Percentiles rank a stretch among this genome's conserved stretches.
phyloP scores from a whole-genome alignment of 1,139 yeast species.

The Debaryomycetaceae sp. region DNA sequence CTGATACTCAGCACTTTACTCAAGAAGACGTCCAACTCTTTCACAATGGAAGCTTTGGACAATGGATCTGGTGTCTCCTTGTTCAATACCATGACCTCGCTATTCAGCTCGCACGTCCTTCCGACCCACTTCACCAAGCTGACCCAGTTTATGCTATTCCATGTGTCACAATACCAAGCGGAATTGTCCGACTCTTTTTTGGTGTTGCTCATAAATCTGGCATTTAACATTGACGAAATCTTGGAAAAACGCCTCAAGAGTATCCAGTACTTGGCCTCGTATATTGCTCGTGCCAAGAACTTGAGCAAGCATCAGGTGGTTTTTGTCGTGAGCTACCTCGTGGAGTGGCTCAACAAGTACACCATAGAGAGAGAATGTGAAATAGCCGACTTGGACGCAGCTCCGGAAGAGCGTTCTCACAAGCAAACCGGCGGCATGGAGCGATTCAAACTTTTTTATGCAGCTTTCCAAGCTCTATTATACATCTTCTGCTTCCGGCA shows the following conservation, averaged over 20 bases:
- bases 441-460: constrained; percentile 76
- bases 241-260: constrained; percentile 76
- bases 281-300: constrained; percentile 76
- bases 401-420: constrained; percentile 5
- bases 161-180: constrained; percentile 69
- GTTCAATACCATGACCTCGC: constrained; percentile 63
- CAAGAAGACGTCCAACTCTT: constrained; percentile 34
- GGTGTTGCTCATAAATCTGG: constrained; percentile 72
- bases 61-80: constrained; percentile 62
- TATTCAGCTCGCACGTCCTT: constrained; percentile 71
- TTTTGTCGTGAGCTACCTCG: constrained; percentile 67
- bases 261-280: constrained; percentile 85
- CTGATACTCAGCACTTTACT: constrained; percentile 48
- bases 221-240: constrained; percentile 57
- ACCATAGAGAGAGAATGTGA: constrained; percentile 77
- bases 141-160: constrained; percentile 76
- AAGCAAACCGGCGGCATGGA: constrained; percentile 49
- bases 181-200: constrained; percentile 79
- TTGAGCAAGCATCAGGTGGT: constrained; percentile 63
- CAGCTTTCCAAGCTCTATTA: constrained; percentile 85
- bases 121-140: constrained; percentile 92
- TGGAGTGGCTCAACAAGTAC: constrained; percentile 76
- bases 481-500: constrained; percentile 90
- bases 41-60: constrained; percentile 41
- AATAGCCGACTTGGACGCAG: constrained; percentile 38